Percentiles rank a stretch among this genome's conserved stretches.
Evolutionary conservation across 2,329 filamentous ascomycete species (phyloP).

Genomic region (Sclerotinia spermophila): DNA sequence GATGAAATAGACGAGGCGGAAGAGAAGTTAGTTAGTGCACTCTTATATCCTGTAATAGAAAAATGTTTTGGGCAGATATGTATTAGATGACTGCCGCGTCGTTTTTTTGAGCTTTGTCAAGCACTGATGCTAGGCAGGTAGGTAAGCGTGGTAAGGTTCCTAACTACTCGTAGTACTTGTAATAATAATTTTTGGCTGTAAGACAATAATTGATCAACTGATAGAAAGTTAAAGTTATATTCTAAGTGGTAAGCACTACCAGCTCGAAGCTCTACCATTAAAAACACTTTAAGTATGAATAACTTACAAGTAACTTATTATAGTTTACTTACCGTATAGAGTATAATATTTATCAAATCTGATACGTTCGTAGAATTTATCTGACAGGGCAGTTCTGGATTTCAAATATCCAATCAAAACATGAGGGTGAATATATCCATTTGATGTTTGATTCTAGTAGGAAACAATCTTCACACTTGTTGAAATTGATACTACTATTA

Average conservation of each 20-base stretch:
- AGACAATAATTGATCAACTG: background rate
- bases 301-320: no score
- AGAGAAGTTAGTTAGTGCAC: background rate
- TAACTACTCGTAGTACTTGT: no score
- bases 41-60: background rate
- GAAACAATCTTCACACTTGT: no score
- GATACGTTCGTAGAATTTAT: no score
- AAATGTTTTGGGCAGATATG: background rate
- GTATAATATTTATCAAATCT: no score
- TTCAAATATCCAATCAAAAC: background rate
- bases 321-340: no score
- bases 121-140: no score
- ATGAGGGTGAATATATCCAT: background rate
- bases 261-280: background rate
- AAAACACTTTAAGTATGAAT: no score
- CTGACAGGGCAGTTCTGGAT: no score
- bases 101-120: background rate
- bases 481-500: no score
- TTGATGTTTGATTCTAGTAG: background rate
- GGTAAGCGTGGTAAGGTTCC: no score
- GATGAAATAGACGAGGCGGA: background rate
- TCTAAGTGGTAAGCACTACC: background rate
- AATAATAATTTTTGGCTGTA: no score
- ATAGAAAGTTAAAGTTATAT: background rate
- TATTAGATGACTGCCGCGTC: background rate